phyloP scores from a whole-genome alignment of 257 asterid genomes.

The Penstemon eatonii region DNA sequence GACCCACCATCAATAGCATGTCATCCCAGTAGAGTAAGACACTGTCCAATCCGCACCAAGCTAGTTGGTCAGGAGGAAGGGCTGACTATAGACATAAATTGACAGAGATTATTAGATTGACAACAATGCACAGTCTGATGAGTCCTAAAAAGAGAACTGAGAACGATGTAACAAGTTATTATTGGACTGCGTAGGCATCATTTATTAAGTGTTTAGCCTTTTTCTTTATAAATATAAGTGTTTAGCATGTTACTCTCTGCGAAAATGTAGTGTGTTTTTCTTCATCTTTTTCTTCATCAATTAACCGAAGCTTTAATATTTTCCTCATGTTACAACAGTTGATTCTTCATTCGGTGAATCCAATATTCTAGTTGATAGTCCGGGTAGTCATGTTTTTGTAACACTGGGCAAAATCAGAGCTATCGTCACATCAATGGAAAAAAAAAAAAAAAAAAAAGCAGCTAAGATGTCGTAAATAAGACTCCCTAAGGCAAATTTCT shows the following conservation, averaged over 20 bases:
- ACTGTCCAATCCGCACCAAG: slow-evolving; percentile 98
- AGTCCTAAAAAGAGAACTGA: slow-evolving; percentile 12
- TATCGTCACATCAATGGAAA: not conserved
- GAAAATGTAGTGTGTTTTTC: not conserved
- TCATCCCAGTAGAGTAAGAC: slow-evolving; percentile 94
- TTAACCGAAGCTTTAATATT: slow-evolving; percentile 13
- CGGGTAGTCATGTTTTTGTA: not conserved
- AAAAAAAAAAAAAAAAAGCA: not conserved
- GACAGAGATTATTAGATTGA: slow-evolving; percentile 22
- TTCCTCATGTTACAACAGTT: not conserved
- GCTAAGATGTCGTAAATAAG: not conserved
- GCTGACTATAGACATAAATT: slow-evolving; percentile 57
- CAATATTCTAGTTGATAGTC: slow-evolving; percentile 19
- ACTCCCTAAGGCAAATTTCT: not conserved
- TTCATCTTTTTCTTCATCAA: not conserved
- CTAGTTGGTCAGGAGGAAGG: slow-evolving; percentile 92
- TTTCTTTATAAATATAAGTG: no score
- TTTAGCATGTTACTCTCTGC: slow-evolving; percentile 1
- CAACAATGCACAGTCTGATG: slow-evolving; percentile 12
- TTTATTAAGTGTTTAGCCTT: not conserved
- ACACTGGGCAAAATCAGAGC: not conserved
- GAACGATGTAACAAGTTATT: not conserved
- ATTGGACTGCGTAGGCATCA: not conserved
- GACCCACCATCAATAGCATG: slow-evolving; percentile 94
- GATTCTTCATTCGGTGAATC: slow-evolving; percentile 2